phyloP scores from a whole-genome alignment of 371 early-diverging fungal genomes.

The Caulochytrium protostelioides region DNA sequence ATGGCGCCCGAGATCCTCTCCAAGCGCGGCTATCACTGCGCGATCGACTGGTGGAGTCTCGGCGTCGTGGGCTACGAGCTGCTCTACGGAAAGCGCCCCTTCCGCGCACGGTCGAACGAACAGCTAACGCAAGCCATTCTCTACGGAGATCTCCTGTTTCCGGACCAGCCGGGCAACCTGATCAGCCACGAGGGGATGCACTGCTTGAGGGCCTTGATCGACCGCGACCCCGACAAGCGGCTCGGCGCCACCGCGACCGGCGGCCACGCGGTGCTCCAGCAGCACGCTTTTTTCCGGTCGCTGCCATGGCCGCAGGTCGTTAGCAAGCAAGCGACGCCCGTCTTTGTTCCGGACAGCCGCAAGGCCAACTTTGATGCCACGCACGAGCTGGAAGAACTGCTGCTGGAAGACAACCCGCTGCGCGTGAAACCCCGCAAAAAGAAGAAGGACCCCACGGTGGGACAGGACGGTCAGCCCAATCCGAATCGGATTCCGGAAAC shows the following conservation, averaged over 20 bases:
- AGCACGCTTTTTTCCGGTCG: slow-evolving; percentile 21
- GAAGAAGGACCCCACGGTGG: slow-evolving; percentile 9
- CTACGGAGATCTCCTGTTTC: slow-evolving; percentile 31
- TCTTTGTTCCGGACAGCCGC: slow-evolving; percentile 29
- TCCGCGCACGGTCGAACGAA: slow-evolving; percentile 57
- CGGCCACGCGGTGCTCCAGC: slow-evolving; percentile 5
- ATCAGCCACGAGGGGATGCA: slow-evolving; percentile 5
- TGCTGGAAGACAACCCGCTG: slow-evolving; percentile 21
- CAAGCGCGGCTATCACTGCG: slow-evolving; percentile 19
- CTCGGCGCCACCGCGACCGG: slow-evolving; percentile 1
- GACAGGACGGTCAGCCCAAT: no score
- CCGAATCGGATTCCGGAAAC: no score
- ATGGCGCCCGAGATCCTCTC: slow-evolving; percentile 40
- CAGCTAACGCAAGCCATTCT: slow-evolving; percentile 42
- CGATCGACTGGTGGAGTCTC: slow-evolving; percentile 73
- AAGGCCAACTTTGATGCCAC: slow-evolving; percentile 21
- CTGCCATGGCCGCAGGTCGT: slow-evolving; percentile 22
- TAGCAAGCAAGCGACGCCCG: slow-evolving; percentile 15
- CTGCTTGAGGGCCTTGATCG: slow-evolving; percentile 9
- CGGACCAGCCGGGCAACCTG: slow-evolving; percentile 21
- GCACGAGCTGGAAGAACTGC: slow-evolving; percentile 18
- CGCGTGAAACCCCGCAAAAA: slow-evolving; percentile 1
- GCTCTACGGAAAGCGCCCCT: slow-evolving; percentile 58
- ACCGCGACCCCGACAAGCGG: slow-evolving; percentile 18
- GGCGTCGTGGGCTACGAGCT: slow-evolving; percentile 70